Evolutionary conservation across 805 yeast species (phyloP).

Genomic region (Jamesozyma rosinii): DNA sequence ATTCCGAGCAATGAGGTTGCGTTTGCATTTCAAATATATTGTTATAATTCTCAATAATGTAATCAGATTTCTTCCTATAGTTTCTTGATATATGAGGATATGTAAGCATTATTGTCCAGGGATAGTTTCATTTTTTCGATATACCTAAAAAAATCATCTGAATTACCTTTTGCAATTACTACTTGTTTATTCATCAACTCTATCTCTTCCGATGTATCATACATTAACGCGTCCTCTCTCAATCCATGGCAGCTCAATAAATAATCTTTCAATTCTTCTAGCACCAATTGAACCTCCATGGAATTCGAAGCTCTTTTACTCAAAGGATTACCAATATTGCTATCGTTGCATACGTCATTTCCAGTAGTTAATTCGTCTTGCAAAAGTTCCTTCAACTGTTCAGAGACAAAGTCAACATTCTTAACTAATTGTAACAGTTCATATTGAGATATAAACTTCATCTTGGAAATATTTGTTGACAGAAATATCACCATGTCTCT

Average conservation of each 20-base stretch:
- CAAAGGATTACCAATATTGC: neutral
- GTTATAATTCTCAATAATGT: neutral
- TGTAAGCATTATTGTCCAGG: neutral
- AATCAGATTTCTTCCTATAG: no score
- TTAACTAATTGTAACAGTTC: conserved; percentile 17
- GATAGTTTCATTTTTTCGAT: neutral
- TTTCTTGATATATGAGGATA: no score
- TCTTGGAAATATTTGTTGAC: conserved; percentile 13
- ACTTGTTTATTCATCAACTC: conserved; percentile 12
- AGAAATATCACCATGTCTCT: conserved; percentile 15
- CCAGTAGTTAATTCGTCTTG: neutral
- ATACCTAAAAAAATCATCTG: neutral
- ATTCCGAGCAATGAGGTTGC: no score
- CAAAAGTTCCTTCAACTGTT: conserved; percentile 20
- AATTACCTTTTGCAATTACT: neutral
- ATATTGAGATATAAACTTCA: conserved; percentile 15
- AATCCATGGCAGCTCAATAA: conserved; percentile 12
- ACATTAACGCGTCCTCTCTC: conserved; percentile 9
- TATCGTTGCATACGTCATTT: neutral
- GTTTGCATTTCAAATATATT: neutral
- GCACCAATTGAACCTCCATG: conserved; percentile 9
- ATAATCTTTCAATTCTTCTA: conserved; percentile 10
- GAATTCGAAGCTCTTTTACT: conserved; percentile 3
- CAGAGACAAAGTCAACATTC: conserved; percentile 15
- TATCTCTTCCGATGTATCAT: conserved; percentile 9